Evolutionary conservation across 1,139 yeast genomes (phyloP).

Genomic region (Yamadazyma mexicana): DNA sequence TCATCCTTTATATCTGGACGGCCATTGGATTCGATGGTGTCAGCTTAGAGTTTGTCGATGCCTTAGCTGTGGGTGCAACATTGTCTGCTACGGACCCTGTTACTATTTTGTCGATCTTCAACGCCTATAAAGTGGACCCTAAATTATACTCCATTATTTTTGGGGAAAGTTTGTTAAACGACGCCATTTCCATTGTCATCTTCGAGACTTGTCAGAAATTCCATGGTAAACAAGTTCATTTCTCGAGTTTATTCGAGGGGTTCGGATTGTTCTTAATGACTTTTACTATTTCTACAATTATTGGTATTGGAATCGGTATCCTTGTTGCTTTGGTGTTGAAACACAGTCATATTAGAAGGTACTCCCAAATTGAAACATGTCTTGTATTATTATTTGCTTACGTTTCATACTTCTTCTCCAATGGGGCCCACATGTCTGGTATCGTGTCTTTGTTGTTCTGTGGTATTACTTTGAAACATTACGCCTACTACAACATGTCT

Average conservation of each 20-base stretch:
- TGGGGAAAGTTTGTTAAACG: slow-evolving; percentile 93
- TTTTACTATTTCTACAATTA: slow-evolving; percentile 87
- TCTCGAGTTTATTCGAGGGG: slow-evolving; percentile 87
- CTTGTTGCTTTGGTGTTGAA: slow-evolving; percentile 86
- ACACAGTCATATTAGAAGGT: slow-evolving; percentile 89
- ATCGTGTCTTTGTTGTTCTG: slow-evolving; percentile 93
- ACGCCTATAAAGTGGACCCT: slow-evolving; percentile 97
- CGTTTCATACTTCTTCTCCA: slow-evolving; percentile 94
- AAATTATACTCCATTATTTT: slow-evolving; percentile 93
- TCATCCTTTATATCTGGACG: slow-evolving; percentile 86
- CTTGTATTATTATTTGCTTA: slow-evolving; percentile 87
- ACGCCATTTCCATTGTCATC: slow-evolving; percentile 98
- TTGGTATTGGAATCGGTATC: slow-evolving; percentile 86
- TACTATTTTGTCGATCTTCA: slow-evolving; percentile 92
- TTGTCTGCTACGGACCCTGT: slow-evolving; percentile 98
- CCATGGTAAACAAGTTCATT: slow-evolving; percentile 76
- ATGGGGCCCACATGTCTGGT: slow-evolving; percentile 99
- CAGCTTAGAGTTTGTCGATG: slow-evolving; percentile 88
- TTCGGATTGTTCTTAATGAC: slow-evolving; percentile 91
- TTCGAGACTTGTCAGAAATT: slow-evolving; percentile 98
- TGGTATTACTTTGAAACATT: slow-evolving; percentile 94
- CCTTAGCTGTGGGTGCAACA: slow-evolving; percentile 96
- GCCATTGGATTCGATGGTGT: slow-evolving; percentile 87
- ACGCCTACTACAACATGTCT: slow-evolving; percentile 97
- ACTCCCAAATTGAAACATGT: slow-evolving; percentile 96